Conservation (phyloP, 352 stramenopile genomes). For the Detonula confervacea region DNA sequence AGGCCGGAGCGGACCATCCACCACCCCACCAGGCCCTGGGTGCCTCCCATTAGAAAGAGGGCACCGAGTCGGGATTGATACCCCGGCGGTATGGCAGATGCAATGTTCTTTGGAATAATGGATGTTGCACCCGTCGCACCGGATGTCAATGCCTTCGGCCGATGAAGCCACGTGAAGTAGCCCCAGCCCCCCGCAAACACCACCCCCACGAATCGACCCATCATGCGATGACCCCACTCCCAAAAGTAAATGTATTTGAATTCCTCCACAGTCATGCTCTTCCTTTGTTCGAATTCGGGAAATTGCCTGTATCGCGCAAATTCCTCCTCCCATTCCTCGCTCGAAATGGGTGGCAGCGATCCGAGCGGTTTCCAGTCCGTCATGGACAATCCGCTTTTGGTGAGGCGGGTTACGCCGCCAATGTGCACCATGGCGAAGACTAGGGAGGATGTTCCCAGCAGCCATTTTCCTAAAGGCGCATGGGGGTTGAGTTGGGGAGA, state of each 20-base stretch:
- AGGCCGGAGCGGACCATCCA: slow-evolving; percentile 99
- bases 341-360: slow-evolving; percentile 90
- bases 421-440: slow-evolving; percentile 98
- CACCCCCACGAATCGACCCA: slow-evolving; percentile 93
- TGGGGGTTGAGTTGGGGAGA: slow-evolving; percentile 61
- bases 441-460: slow-evolving; percentile 92
- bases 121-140: slow-evolving; percentile 69
- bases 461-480: slow-evolving; percentile 92
- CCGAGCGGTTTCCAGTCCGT: slow-evolving; percentile 96
- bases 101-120: slow-evolving; percentile 19
- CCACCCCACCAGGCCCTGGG: slow-evolving; percentile 95
- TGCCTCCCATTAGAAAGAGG: slow-evolving; percentile 86
- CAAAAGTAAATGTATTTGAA: slow-evolving; percentile 98
- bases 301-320: slow-evolving; percentile 99
- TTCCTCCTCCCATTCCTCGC: slow-evolving; percentile 93
- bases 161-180: slow-evolving; percentile 89
- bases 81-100: slow-evolving; percentile 68
- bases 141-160: slow-evolving; percentile 65
- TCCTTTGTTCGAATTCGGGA: slow-evolving; percentile 96
- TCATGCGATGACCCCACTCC: slow-evolving; percentile 95
- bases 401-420: slow-evolving; percentile 96
- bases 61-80: slow-evolving; percentile 83
- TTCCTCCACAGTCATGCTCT: slow-evolving; percentile 94
- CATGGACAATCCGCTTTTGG: slow-evolving; percentile 96
- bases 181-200: slow-evolving; percentile 91